Percentiles rank a stretch among this genome's conserved stretches.
These are phyloP conservation scores for Setaria italica DNA, from an alignment of 202 grass and related monocot genomes.

Conservation along the genomic window DNA sequence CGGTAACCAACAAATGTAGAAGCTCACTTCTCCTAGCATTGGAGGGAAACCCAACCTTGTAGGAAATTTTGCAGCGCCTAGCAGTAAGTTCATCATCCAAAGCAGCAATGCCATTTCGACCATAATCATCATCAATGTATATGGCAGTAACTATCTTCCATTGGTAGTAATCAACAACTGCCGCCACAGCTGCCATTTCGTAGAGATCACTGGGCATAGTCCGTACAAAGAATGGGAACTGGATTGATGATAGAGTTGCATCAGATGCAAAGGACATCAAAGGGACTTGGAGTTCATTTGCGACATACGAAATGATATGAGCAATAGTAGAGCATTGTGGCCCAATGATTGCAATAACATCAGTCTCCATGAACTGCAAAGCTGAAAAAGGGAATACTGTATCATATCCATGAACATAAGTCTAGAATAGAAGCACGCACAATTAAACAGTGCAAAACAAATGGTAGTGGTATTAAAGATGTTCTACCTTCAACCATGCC, in stretches of 20 bases:
- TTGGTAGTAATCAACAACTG: conserved; percentile 73
- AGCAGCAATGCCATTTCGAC: conserved; percentile 86
- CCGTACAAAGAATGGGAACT: conserved; percentile 88
- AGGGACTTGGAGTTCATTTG: conserved; percentile 85
- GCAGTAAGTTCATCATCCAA: conserved; percentile 73
- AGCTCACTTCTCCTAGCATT: conserved; percentile 60
- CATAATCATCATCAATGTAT: conserved; percentile 87
- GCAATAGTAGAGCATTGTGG: conserved; percentile 85
- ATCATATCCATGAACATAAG: conserved; percentile 20
- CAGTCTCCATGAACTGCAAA: conserved; percentile 89
- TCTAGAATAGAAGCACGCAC: background rate
- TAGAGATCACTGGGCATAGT: conserved; percentile 79
- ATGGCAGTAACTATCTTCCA: conserved; percentile 88
- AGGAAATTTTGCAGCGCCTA: conserved; percentile 75
- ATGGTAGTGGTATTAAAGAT: conserved; percentile 1
- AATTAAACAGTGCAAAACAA: conserved; percentile 24
- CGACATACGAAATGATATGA: conserved; percentile 76
- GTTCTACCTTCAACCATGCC: conserved; percentile 82
- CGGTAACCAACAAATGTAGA: conserved; percentile 59
- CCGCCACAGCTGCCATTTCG: conserved; percentile 87
- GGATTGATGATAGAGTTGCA: conserved; percentile 74
- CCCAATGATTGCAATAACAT: conserved; percentile 84
- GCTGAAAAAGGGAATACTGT: conserved; percentile 47
- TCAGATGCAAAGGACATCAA: conserved; percentile 87
- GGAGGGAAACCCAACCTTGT: conserved; percentile 59